A percentile compares a stretch with the other conserved stretches of the same genome.
Conservation (phyloP, 805 yeast species). For the Nakazawaea holstii region DNA sequence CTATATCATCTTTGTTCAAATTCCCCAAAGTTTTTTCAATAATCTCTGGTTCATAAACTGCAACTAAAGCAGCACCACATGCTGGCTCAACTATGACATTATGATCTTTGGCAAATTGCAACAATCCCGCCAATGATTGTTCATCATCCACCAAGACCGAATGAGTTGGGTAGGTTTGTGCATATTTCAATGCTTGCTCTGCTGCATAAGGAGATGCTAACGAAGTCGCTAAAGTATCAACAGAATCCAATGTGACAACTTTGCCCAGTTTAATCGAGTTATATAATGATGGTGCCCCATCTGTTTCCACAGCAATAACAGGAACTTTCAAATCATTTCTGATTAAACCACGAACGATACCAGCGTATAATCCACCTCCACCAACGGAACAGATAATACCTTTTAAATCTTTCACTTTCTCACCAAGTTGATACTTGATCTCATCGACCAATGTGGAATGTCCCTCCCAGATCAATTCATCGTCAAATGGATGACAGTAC, state of each 20-base stretch:
- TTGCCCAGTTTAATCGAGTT: conserved; percentile 41
- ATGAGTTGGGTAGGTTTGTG: conserved; percentile 32
- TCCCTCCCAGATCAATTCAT: conserved; percentile 50
- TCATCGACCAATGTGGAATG: conserved; percentile 45
- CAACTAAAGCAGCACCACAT: conserved; percentile 63
- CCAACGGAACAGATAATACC: conserved; percentile 52
- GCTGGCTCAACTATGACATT: conserved; percentile 62
- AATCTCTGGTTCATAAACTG: conserved; percentile 35
- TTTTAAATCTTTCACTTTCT: conserved; percentile 22
- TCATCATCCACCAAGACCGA: conserved; percentile 44
- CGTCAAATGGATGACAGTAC: conserved; percentile 52
- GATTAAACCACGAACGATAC: conserved; percentile 40
- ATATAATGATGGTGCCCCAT: conserved; percentile 56
- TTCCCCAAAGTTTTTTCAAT: conserved; percentile 22
- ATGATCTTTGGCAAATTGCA: conserved; percentile 44
- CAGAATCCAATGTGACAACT: conserved; percentile 34
- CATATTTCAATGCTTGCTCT: conserved; percentile 39
- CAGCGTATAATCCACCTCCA: conserved; percentile 55
- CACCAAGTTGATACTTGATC: conserved; percentile 18
- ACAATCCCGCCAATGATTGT: conserved; percentile 50
- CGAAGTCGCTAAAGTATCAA: conserved; percentile 55
- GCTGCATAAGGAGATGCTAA: conserved; percentile 60
- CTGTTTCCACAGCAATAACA: conserved; percentile 51
- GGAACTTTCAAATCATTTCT: conserved; percentile 30
- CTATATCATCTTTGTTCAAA: conserved; percentile 36